Percentiles rank a stretch among this genome's conserved stretches.
These are phyloP conservation scores for Aegilops longissima DNA, from an alignment of 176 grass and related monocot genomes.

Conservation along the genomic window DNA sequence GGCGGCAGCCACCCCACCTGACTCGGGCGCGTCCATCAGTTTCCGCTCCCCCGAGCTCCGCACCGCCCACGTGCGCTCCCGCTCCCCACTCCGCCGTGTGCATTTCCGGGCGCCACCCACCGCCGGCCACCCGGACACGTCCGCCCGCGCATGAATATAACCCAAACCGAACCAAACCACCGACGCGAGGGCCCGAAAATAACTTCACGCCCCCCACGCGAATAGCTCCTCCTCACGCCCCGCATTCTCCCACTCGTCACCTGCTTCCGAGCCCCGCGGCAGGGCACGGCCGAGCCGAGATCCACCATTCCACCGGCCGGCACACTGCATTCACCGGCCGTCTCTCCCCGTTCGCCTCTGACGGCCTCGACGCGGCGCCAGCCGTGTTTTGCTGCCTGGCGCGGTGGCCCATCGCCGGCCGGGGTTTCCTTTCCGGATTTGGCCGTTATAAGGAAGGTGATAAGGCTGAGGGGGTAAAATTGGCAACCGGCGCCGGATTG, in stretches of 20 bases:
- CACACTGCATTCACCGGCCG: background rate
- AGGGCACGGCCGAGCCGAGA: background rate
- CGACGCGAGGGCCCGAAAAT: constrained; percentile 51
- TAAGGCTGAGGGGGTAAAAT: constrained; percentile 28
- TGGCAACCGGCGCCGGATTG: constrained; percentile 38
- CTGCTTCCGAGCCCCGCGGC: background rate
- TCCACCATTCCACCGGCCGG: constrained; percentile 40
- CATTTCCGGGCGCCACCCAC: constrained; percentile 23
- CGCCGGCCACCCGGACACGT: constrained; percentile 28
- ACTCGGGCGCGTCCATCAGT: background rate
- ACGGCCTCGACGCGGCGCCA: background rate
- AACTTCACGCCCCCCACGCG: constrained; percentile 47
- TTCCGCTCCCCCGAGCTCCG: background rate
- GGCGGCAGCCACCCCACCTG: background rate
- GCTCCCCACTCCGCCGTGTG: background rate
- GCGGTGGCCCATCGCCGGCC: background rate
- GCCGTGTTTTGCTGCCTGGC: background rate
- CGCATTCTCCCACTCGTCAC: constrained; percentile 18
- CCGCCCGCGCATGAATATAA: background rate
- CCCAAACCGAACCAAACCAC: background rate
- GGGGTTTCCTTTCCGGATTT: background rate
- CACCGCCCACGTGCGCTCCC: background rate
- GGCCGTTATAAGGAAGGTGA: constrained; percentile 31
- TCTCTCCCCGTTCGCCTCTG: no score
- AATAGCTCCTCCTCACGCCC: constrained; percentile 26